Evolutionary conservation across 306 rosid genomes (phyloP), one percentile per base, ranked within the genome.

Genomic region (Ormosia semicastrata): DNA sequence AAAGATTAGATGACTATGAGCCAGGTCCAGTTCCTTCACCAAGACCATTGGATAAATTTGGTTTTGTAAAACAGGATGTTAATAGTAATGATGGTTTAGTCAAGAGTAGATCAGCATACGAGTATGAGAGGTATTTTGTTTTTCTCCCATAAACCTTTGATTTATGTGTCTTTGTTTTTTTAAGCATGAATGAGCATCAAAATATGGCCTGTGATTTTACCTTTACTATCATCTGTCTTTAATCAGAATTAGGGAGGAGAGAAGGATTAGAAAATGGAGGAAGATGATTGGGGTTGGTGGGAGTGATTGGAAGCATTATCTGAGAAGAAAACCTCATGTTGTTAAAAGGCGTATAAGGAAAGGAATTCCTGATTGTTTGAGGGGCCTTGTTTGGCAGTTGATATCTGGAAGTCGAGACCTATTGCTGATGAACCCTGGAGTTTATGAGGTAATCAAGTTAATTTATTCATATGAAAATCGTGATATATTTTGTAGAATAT

Each of bases 221-320:
- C 43, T 70, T 52, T 44, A 10, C 40, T 34, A 10, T 66, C 15
- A n/a, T 65, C 13, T 71, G 37, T 85, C 74, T 70, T 73, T 81
- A 37, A 33, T 85, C 85, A 85, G 86, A 82, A 41, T 76, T 80
- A 95, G 85, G 93, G 99, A 93, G 77, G 96, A 92, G 82, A 89
- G 92, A 82, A 90, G 87, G 85, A 89, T 93, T 79, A 90, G 97
- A 83, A 95, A 95, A 92, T 95, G 99, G 99, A 95, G 99, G 89
- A 95, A 93, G 88, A 95, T 95, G 99, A 91, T 95, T 84, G 99
- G 99, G 85, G 97, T 85, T 56, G 99, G 99, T 77, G 99, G 99
- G 80, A 93, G 99, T 89, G 99, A 95, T 76, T 95, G 99, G 99
- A 95, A 95, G 82, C 91, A 92, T 85, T 93, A 93, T 87, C 79